A percentile compares a stretch with the other conserved stretches of the same genome.
Conservation (phyloP, 352 stramenopile genomes). For the Globisporangium cylindrosporum region DNA sequence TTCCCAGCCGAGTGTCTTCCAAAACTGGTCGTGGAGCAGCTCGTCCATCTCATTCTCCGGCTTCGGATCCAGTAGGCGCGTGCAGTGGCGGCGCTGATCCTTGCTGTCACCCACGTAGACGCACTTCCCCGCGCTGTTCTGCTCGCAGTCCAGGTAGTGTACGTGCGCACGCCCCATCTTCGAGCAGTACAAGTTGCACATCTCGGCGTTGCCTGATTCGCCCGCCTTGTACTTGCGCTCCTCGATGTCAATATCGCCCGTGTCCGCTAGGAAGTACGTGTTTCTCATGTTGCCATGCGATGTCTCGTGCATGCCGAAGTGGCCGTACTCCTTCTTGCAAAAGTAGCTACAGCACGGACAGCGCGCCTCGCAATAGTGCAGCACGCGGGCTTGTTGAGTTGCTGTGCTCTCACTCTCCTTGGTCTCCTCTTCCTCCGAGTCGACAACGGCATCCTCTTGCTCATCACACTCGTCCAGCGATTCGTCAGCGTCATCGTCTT, state of each 20-base stretch:
- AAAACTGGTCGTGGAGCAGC: slow-evolving; percentile 74
- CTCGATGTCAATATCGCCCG: slow-evolving; percentile 56
- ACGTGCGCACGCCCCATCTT: slow-evolving; percentile 79
- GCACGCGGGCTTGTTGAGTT: slow-evolving; percentile 8
- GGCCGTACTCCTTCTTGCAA: slow-evolving; percentile 58
- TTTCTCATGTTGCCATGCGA: slow-evolving; percentile 83
- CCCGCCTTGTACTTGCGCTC: slow-evolving; percentile 71
- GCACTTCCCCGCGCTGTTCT: slow-evolving; percentile 30
- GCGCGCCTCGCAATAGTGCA: slow-evolving; percentile 70
- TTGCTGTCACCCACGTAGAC: slow-evolving; percentile 43
- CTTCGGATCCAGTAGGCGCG: slow-evolving; percentile 43
- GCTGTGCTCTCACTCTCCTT: not conserved
- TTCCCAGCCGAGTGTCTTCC: slow-evolving; percentile 72
- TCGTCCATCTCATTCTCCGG: slow-evolving; percentile 59
- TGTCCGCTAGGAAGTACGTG: slow-evolving; percentile 64
- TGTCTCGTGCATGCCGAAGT: slow-evolving; percentile 54
- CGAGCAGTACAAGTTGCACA: slow-evolving; percentile 80
- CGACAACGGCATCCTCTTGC: not conserved
- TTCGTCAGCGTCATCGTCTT: slow-evolving; percentile 17
- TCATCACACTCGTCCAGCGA: not conserved
- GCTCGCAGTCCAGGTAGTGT: slow-evolving; percentile 69
- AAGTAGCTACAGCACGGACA: slow-evolving; percentile 79
- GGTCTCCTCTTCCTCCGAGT: slow-evolving; percentile 7
- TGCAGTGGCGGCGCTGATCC: slow-evolving; percentile 65
- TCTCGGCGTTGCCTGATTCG: slow-evolving; percentile 51